Conservation (phyloP, 306 rosid genomes). For the Cajanus cajan region DNA sequence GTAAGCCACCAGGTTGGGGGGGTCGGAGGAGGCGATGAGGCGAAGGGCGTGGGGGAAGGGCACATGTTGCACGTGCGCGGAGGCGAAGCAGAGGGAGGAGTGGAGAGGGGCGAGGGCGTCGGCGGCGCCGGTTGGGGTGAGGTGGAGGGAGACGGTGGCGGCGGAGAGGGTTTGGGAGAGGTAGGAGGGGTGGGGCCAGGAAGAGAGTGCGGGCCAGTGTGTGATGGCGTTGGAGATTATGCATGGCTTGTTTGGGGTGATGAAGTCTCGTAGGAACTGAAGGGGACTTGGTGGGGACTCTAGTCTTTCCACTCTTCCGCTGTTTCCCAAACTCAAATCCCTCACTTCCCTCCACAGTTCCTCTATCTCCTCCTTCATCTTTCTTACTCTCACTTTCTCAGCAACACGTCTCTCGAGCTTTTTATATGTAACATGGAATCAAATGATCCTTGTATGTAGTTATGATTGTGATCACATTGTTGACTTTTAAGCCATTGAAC, state of each 20-base stretch:
- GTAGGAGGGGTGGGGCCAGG: slow-evolving; percentile 54
- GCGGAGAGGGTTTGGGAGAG: slow-evolving; percentile 58
- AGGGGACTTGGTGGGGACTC: slow-evolving; percentile 59
- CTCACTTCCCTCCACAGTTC: slow-evolving; percentile 70
- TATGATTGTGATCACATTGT: no score
- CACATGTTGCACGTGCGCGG: slow-evolving; percentile 36
- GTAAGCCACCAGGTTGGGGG: slow-evolving; percentile 49
- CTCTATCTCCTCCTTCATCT: slow-evolving; percentile 51
- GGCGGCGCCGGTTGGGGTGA: slow-evolving; percentile 77
- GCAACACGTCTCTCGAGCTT: background rate
- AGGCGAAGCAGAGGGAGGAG: slow-evolving; percentile 46
- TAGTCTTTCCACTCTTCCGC: slow-evolving; percentile 44
- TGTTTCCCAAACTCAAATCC: slow-evolving; percentile 61
- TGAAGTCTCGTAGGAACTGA: slow-evolving; percentile 54
- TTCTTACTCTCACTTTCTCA: background rate
- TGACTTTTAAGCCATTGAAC: no score
- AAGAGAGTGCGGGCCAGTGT: slow-evolving; percentile 76
- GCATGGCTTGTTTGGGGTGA: slow-evolving; percentile 78
- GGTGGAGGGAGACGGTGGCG: slow-evolving; percentile 66
- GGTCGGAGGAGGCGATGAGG: slow-evolving; percentile 30
- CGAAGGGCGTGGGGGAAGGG: slow-evolving; percentile 41
- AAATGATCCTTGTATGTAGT: background rate
- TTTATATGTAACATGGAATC: background rate
- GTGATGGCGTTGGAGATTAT: slow-evolving; percentile 59
- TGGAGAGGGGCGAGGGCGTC: slow-evolving; percentile 49